Evolutionary conservation across 768 basidiomycete genomes (phyloP).

Genomic region (Kwoniella bestiolae): DNA sequence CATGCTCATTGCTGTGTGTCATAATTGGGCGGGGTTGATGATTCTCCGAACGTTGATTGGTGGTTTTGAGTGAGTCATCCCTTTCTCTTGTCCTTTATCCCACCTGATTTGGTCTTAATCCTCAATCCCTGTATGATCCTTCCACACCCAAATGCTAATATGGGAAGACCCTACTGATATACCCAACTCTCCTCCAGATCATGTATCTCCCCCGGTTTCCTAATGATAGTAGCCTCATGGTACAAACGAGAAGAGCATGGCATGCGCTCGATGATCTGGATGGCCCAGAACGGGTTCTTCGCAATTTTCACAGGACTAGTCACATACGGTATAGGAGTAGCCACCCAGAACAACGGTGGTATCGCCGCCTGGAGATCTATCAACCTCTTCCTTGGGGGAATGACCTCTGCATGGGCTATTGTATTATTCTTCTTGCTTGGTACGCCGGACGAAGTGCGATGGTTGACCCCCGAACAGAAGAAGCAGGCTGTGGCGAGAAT

Average conservation of each 20-base stretch:
- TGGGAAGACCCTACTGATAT: too few species aligned
- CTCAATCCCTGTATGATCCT: too few species aligned
- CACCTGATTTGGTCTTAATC: too few species aligned
- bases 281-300: constrained; percentile 8
- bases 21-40: neutral
- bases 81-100: too few species aligned
- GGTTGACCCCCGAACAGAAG: constrained; percentile 17
- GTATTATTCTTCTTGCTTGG: constrained; percentile 9
- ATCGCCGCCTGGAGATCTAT: constrained; percentile 7
- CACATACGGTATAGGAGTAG: constrained; percentile 4
- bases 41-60: neutral
- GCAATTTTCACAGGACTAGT: neutral
- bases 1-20: neutral
- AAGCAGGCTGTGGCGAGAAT: constrained; percentile 32
- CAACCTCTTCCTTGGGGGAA: neutral
- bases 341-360: neutral
- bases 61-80: constrained; percentile 1
- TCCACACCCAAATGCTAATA: too few species aligned
- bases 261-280: constrained; percentile 10
- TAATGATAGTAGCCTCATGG: constrained; percentile 8
- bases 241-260: constrained; percentile 5
- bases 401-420: neutral
- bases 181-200: too few species aligned
- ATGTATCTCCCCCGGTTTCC: constrained; percentile 4
- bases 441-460: constrained; percentile 2